phyloP scores from a whole-genome alignment of 2,329 filamentous ascomycete genomes.

The Beauveria medogensis region DNA sequence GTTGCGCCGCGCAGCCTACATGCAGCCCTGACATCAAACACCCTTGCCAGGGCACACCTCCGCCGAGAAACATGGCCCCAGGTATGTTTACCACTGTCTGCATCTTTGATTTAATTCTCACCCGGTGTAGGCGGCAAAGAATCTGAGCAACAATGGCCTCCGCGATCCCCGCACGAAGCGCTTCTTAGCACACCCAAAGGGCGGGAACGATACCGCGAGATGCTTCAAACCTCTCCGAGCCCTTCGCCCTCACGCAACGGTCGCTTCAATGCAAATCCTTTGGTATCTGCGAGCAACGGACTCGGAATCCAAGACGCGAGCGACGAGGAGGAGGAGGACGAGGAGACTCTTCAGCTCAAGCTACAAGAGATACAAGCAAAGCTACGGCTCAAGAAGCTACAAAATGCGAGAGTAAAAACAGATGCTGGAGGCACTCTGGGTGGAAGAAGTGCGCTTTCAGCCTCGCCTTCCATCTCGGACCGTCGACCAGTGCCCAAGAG shows the following conservation, averaged over 20 bases:
- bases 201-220: conserved; percentile 63
- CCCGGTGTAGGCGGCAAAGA: conserved; percentile 18
- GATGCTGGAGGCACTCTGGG: conserved; percentile 9
- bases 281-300: conserved; percentile 23
- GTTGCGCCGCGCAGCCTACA: conserved; percentile 2
- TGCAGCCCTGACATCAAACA: conserved; percentile 6
- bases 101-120: conserved; percentile 11
- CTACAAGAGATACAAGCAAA: conserved; percentile 83
- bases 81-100: conserved; percentile 8
- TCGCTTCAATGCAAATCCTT: conserved; percentile 4
- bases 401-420: conserved; percentile 40
- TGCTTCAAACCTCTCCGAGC: conserved; percentile 59
- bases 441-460: conserved; percentile 12
- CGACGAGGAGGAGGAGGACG: conserved; percentile 80
- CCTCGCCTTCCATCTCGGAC: conserved; percentile 1
- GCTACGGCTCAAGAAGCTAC: conserved; percentile 78
- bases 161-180: conserved; percentile 57
- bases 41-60: conserved; percentile 3
- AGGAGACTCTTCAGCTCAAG: conserved; percentile 81
- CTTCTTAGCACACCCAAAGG: conserved; percentile 66
- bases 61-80: conserved; percentile 15
- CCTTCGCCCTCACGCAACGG: conserved; percentile 47
- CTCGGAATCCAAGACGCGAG: conserved; percentile 33
- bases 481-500: background rate
- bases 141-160: conserved; percentile 54